Evolutionary conservation across 140 eudicot genomes (phyloP).

Genomic region (Anethum foeniculum): DNA sequence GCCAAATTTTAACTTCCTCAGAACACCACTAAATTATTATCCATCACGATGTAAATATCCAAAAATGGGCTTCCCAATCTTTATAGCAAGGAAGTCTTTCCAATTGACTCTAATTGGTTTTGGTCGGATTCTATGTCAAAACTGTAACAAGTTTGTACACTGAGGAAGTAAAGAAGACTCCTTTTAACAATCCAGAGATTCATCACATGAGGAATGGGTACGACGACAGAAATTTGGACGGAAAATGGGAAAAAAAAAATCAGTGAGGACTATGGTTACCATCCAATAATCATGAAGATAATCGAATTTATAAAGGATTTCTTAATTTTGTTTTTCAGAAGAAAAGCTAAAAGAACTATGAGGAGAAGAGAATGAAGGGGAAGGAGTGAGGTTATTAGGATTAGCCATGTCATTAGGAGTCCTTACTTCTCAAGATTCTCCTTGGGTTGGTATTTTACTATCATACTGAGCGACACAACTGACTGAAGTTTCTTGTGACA

Average conservation of each 20-base stretch:
- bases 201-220: neutral
- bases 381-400: too few relatives aligned
- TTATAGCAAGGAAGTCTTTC: too few relatives aligned
- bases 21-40: neutral
- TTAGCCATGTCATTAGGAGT: too few relatives aligned
- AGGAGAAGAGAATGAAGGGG: too few relatives aligned
- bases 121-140: neutral
- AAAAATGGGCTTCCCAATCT: too few relatives aligned
- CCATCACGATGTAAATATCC: neutral
- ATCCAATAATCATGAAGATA: neutral
- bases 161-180: neutral
- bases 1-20: neutral
- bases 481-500: too few relatives aligned
- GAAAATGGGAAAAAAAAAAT: neutral
- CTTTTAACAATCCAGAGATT: neutral
- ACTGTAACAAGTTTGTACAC: neutral
- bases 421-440: too few relatives aligned
- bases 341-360: too few relatives aligned
- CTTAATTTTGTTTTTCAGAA: too few relatives aligned
- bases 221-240: neutral
- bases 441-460: too few relatives aligned
- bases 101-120: neutral
- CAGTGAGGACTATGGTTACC: neutral
- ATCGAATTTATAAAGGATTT: too few relatives aligned
- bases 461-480: too few relatives aligned